A percentile compares a stretch with the other conserved stretches of the same genome.
These are phyloP conservation scores for Dissophora globulifera DNA, from an alignment of 192 early-diverging fungal species.

Conservation along the genomic window DNA sequence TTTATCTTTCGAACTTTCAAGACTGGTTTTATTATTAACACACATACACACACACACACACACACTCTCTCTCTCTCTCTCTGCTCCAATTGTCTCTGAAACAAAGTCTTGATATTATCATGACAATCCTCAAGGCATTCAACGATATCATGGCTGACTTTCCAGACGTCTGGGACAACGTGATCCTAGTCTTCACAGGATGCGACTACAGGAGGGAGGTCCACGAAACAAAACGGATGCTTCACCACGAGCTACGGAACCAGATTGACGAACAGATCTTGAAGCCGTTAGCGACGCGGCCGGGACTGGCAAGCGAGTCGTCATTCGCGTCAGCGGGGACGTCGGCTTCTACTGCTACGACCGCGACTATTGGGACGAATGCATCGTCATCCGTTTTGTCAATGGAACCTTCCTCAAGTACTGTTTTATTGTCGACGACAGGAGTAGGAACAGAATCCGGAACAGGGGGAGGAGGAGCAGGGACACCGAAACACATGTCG, in stretches of 20 bases:
- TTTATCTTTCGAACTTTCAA: background rate
- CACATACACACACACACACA: too few species aligned
- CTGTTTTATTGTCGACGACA: too few species aligned
- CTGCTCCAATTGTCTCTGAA: background rate
- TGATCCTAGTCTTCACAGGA: constrained; percentile 45
- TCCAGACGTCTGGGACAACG: constrained; percentile 49
- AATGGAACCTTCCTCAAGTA: too few species aligned
- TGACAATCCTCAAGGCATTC: constrained; percentile 35
- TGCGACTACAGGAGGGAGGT: constrained; percentile 38
- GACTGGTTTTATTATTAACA: too few species aligned
- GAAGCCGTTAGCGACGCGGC: background rate
- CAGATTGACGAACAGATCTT: constrained; percentile 27
- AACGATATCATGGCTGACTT: constrained; percentile 48
- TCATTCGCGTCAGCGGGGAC: background rate
- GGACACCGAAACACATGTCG: too few species aligned
- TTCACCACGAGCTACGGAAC: constrained; percentile 14
- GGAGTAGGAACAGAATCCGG: too few species aligned
- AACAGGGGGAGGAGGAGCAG: too few species aligned
- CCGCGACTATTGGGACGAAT: too few species aligned
- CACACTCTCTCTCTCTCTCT: too few species aligned
- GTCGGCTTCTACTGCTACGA: too few species aligned
- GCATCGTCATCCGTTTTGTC: too few species aligned
- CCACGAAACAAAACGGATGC: constrained; percentile 20
- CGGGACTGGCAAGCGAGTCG: background rate
- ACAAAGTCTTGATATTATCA: constrained; percentile 36